These are phyloP conservation scores for Dentipellis fragilis DNA, from an alignment of 768 basidiomycete species.

Conservation along the genomic window DNA sequence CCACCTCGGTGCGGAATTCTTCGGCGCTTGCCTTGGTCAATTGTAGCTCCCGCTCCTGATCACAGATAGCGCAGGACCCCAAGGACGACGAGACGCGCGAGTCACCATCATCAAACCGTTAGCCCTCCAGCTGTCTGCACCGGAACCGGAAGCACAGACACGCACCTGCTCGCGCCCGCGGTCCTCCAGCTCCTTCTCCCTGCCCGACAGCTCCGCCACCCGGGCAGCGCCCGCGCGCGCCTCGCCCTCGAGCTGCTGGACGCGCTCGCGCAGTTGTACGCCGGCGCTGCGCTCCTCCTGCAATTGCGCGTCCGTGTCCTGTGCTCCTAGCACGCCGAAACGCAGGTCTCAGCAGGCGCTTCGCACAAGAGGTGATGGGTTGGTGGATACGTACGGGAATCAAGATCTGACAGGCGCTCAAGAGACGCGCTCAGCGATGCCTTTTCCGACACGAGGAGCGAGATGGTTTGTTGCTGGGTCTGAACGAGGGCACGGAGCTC, in stretches of 20 bases:
- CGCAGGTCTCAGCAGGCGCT: too few relatives aligned
- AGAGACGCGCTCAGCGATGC: conserved; percentile 30
- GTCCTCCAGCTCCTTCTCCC: conserved; percentile 46
- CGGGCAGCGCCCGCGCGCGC: conserved; percentile 25
- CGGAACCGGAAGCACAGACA: not conserved
- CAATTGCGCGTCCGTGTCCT: conserved; percentile 15
- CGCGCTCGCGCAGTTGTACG: conserved; percentile 18
- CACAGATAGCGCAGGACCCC: not conserved
- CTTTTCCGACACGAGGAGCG: conserved; percentile 52
- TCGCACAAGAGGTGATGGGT: too few relatives aligned
- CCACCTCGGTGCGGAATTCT: conserved; percentile 43
- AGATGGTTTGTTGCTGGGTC: conserved; percentile 65
- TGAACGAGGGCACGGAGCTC: conserved; percentile 27
- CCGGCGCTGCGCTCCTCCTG: conserved; percentile 14
- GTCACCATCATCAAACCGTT: too few relatives aligned
- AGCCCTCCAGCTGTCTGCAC: too few relatives aligned
- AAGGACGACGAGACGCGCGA: too few relatives aligned
- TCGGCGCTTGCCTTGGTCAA: conserved; percentile 41
- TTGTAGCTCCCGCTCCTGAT: conserved; percentile 69
- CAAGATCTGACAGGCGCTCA: conserved; percentile 47
- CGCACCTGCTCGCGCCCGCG: conserved; percentile 41
- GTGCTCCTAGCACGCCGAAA: too few relatives aligned
- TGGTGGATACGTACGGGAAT: conserved; percentile 37
- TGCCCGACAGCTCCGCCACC: conserved; percentile 32
- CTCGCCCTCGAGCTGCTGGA: conserved; percentile 34